A percentile compares a stretch with the other conserved stretches of the same genome.
phyloP scores from a whole-genome alignment of 208 protist species.

The Crithidia expoeki region DNA sequence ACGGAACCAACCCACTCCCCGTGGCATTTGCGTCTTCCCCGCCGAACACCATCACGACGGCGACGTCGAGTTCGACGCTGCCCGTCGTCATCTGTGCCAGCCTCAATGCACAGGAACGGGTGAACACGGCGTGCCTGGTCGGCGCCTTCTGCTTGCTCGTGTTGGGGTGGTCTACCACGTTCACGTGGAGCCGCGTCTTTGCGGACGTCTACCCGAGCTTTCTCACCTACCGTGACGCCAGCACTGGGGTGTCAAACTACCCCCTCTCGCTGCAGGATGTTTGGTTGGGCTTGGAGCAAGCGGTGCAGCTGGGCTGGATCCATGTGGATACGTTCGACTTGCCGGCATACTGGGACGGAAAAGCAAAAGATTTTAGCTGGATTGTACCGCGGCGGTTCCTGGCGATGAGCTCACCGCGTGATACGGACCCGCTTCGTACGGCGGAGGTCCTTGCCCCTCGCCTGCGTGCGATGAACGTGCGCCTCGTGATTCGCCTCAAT shows the following conservation, averaged over 20 bases:
- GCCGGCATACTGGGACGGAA: constrained; percentile 86
- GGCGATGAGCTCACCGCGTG: constrained; percentile 89
- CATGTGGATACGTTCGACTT: constrained; percentile 90
- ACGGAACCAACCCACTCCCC: too few species aligned
- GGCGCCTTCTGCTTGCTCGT: constrained; percentile 73
- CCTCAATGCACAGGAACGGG: constrained; percentile 73
- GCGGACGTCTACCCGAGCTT: constrained; percentile 76
- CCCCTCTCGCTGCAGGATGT: constrained; percentile 86
- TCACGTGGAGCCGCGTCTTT: constrained; percentile 64
- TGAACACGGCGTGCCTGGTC: constrained; percentile 88
- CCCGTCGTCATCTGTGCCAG: constrained; percentile 66
- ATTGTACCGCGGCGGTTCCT: constrained; percentile 94
- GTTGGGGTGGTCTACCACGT: constrained; percentile 60
- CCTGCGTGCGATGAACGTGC: constrained; percentile 81
- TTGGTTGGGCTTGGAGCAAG: constrained; percentile 73
- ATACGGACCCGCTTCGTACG: constrained; percentile 28
- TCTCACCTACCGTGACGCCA: constrained; percentile 94
- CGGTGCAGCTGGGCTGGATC: constrained; percentile 74
- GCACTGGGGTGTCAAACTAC: constrained; percentile 77
- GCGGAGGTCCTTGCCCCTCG: constrained; percentile 56
- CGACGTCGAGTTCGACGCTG: too few species aligned
- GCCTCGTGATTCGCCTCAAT: constrained; percentile 94
- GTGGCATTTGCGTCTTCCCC: too few species aligned
- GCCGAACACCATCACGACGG: too few species aligned
- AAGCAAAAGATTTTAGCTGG: constrained; percentile 94